Percentiles rank a stretch among this genome's conserved stretches.
Conservation (phyloP, 805 yeast species). For the Metschnikowia colocasiae region DNA sequence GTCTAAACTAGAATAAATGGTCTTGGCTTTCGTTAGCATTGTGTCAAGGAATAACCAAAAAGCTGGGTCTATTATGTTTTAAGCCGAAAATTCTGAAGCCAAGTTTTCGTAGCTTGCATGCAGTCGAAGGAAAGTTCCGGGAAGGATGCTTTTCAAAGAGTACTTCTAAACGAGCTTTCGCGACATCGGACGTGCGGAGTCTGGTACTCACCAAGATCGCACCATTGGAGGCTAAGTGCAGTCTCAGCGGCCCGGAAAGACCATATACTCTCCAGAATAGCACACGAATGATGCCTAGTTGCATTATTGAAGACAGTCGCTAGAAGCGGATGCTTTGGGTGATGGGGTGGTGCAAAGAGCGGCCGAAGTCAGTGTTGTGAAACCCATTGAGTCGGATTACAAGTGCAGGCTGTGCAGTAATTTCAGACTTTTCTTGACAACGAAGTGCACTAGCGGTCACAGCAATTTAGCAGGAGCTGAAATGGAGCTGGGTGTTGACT, state of each 20-base stretch:
- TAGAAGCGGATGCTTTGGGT: background rate
- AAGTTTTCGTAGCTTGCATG: background rate
- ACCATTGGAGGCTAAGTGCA: background rate
- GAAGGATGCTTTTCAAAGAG: background rate
- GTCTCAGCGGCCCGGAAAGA: background rate
- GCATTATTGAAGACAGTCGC: background rate
- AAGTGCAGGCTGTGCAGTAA: too few species aligned
- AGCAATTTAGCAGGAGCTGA: background rate
- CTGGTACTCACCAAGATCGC: background rate
- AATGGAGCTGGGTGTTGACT: too few species aligned
- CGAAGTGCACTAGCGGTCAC: background rate
- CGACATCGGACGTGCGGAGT: background rate
- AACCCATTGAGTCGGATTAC: too few species aligned
- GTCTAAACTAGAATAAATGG: conserved; percentile 6
- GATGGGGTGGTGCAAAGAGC: too few species aligned
- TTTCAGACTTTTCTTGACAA: background rate
- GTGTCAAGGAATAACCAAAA: background rate
- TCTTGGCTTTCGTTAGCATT: background rate
- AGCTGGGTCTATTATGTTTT: background rate
- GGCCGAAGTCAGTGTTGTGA: too few species aligned
- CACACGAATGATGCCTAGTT: background rate
- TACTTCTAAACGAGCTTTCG: background rate
- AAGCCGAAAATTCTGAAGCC: background rate
- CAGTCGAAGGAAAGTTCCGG: background rate
- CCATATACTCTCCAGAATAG: background rate